A percentile compares a stretch with the other conserved stretches of the same genome.
These are phyloP conservation scores for Canavalia gladiata DNA, from an alignment of 306 rosid genomes.

Conservation along the genomic window DNA sequence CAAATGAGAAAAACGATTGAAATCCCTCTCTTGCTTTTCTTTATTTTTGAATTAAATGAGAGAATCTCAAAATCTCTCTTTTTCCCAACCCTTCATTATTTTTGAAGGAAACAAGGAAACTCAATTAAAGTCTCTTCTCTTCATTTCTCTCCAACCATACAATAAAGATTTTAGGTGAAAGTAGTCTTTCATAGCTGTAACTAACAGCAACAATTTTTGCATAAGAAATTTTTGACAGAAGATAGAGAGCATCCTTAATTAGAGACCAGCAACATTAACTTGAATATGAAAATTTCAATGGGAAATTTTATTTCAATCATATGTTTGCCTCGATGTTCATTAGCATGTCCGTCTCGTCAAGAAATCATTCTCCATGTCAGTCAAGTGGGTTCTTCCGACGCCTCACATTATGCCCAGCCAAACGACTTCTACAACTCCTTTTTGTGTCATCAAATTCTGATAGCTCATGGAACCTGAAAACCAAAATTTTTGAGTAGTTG, in stretches of 20 bases:
- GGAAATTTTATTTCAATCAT: constrained; percentile 44
- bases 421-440: constrained; percentile 87
- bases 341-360: constrained; percentile 26
- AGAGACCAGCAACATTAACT: not conserved
- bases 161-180: not conserved
- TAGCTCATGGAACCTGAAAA: constrained; percentile 76
- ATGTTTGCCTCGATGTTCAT: constrained; percentile 47
- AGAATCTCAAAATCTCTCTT: not conserved
- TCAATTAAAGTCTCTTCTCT: not conserved
- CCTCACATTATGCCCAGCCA: constrained; percentile 90
- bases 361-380: constrained; percentile 63
- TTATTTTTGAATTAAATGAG: not conserved
- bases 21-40: not conserved
- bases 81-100: not conserved
- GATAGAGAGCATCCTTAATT: constrained; percentile 64
- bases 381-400: constrained; percentile 76
- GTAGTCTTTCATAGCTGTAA: constrained; percentile 6
- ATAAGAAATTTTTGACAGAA: constrained; percentile 65
- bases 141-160: not conserved
- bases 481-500: constrained; percentile 34
- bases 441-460: constrained; percentile 81
- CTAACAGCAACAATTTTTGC: not conserved
- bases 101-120: not conserved
- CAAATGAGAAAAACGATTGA: not conserved
- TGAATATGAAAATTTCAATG: constrained; percentile 29